Conservation (phyloP, 129 eudicot genomes). For the Cynara cardunculus region DNA sequence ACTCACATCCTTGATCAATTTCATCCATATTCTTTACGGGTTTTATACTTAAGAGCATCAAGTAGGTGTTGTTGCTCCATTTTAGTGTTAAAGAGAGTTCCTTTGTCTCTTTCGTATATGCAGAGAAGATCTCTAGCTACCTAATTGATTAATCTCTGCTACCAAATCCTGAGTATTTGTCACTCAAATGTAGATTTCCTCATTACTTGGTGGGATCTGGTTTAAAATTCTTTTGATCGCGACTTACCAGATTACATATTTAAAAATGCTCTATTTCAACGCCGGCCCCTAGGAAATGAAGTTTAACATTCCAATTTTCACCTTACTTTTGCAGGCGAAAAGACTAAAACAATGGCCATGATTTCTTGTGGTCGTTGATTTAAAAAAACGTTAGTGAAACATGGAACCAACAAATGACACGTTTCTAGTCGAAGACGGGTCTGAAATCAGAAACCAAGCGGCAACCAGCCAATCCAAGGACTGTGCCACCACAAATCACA, state of each 20-base stretch:
- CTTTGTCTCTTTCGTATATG: neutral
- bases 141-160: neutral
- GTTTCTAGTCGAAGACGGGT: slow-evolving; percentile 43
- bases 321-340: neutral
- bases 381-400: neutral
- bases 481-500: slow-evolving; percentile 15
- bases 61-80: neutral
- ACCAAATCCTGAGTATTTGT: neutral
- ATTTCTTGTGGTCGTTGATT: neutral
- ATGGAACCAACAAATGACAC: slow-evolving; percentile 38
- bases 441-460: slow-evolving; percentile 46
- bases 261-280: neutral
- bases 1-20: neutral
- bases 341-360: neutral
- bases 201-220: neutral
- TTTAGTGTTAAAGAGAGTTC: neutral
- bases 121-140: neutral
- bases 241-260: neutral
- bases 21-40: neutral
- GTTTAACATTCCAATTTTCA: neutral
- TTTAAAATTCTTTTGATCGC: neutral
- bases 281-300: neutral
- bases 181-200: neutral
- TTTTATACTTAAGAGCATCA: neutral
- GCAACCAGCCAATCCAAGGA: slow-evolving; percentile 36